Evolutionary conservation across 192 early-diverging fungal genomes (phyloP), one percentile per base, ranked within the genome.

Genomic region (Funneliformis mosseae): DNA sequence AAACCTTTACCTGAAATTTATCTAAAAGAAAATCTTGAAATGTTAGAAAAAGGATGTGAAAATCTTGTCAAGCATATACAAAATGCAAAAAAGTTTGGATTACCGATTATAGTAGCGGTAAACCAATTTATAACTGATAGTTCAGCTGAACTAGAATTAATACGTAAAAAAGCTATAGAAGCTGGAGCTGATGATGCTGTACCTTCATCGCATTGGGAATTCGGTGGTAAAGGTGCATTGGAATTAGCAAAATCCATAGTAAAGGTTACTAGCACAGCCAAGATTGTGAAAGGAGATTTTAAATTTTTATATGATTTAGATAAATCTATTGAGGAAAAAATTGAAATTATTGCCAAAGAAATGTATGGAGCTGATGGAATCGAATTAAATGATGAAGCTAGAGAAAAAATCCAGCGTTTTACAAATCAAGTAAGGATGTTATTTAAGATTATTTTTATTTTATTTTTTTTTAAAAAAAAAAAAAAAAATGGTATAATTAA

Each of bases 331-430:
- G 91, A 91, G 84, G 85, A 88, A 70, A 99, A 99, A 91, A 99
- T 99, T 83, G 94, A 94, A 76, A 89, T 88, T 28, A 99, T 99
- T 84, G 93, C 93, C 59, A 92, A 90, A 82, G 89, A 98, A 79
- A 96, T 97, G 86, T 99, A 99, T 89, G 94, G 98, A 25, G 98
- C 98, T 11, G 94, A 92, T 72, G 97, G 96, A 6, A 93, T 99
- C 72, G 92, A 93, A 72, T 88, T 96, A 38, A 93, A 90, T 76
- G 92, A 95, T 21, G 82, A 90, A 67, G 97, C 98, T n/a, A 89
- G 92, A 79, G 85, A 87, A 80, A 99, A 99, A 90, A 92, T 98
- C 46, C 94, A 92, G 76, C 87, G 90, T 38, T 99, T 97, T 81
- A 96, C 96, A 1, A 77, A 81, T 14, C 93, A 93, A 82, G 88